Percentiles rank a stretch among this genome's conserved stretches.
These are phyloP conservation scores for Globisporangium sylvaticum DNA, from an alignment of 352 stramenopile species.

Conservation along the genomic window DNA sequence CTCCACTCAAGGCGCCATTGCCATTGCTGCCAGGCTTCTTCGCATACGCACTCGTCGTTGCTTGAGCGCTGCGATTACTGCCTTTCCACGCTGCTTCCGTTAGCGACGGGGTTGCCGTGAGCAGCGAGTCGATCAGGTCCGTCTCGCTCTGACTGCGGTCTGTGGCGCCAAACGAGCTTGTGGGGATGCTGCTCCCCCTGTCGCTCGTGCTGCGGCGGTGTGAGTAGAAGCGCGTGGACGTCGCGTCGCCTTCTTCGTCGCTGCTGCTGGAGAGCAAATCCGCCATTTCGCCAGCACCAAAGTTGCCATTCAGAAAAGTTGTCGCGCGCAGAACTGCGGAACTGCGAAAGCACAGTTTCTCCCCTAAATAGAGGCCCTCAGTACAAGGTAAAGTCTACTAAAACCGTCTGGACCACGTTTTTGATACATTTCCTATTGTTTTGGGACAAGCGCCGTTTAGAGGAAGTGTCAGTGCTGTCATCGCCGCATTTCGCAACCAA, in stretches of 20 bases:
- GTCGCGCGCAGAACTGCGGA: too few relatives aligned
- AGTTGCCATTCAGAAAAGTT: background rate
- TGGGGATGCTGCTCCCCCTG: background rate
- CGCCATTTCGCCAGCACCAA: slow-evolving; percentile 35
- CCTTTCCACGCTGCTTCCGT: background rate
- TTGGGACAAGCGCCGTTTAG: too few relatives aligned
- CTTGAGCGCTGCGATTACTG: background rate
- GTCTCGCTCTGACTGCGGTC: slow-evolving; percentile 9
- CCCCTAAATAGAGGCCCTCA: too few relatives aligned
- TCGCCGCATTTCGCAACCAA: too few relatives aligned
- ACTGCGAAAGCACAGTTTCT: too few relatives aligned
- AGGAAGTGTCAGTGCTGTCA: too few relatives aligned
- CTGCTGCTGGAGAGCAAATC: slow-evolving; percentile 70
- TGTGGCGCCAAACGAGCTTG: background rate
- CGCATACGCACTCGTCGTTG: background rate
- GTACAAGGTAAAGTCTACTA: too few relatives aligned
- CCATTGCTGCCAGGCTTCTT: background rate
- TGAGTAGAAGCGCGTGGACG: background rate
- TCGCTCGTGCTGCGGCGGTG: background rate
- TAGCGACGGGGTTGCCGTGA: background rate
- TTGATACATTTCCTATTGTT: too few relatives aligned
- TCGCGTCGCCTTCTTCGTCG: slow-evolving; percentile 26
- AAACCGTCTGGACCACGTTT: too few relatives aligned
- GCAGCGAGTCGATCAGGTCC: slow-evolving; percentile 8
- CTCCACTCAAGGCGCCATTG: too few relatives aligned